phyloP scores from a whole-genome alignment of 2,329 filamentous ascomycete genomes.

The Lojkania enalia region DNA sequence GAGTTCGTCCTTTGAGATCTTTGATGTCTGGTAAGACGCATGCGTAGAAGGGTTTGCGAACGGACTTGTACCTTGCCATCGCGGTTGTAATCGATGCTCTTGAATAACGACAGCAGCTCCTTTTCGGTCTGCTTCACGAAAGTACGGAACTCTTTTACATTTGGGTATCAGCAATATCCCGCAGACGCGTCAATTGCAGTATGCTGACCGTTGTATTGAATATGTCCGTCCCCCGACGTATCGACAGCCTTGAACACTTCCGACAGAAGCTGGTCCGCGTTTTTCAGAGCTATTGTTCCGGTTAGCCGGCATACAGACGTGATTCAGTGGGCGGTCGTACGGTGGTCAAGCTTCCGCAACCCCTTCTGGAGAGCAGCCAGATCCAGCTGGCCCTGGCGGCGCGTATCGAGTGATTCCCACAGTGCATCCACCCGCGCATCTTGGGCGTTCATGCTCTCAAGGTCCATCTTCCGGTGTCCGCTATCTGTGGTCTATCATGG shows the following conservation, averaged over 20 bases:
- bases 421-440: conserved; percentile 81
- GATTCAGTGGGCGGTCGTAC: conserved; percentile 55
- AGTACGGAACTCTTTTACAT: conserved; percentile 73
- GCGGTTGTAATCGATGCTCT: conserved; percentile 80
- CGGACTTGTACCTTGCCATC: too few relatives aligned
- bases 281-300: conserved; percentile 69
- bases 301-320: conserved; percentile 20
- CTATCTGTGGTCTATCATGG: conserved; percentile 47
- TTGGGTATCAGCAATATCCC: conserved; percentile 20
- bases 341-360: conserved; percentile 86
- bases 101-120: conserved; percentile 80
- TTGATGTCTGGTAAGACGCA: too few relatives aligned
- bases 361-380: conserved; percentile 82
- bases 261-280: conserved; percentile 82
- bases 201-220: conserved; percentile 78
- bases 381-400: conserved; percentile 77
- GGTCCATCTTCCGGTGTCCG: conserved; percentile 61
- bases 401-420: conserved; percentile 80
- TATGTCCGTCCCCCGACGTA: conserved; percentile 82
- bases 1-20: conserved; percentile 84
- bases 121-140: conserved; percentile 88
- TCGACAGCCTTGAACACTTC: conserved; percentile 83
- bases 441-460: conserved; percentile 75
- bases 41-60: too few relatives aligned
- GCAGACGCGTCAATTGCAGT: conserved; percentile 3